These are phyloP conservation scores for Stromatinia cepivora DNA, from an alignment of 2,329 filamentous ascomycete species.

Conservation along the genomic window DNA sequence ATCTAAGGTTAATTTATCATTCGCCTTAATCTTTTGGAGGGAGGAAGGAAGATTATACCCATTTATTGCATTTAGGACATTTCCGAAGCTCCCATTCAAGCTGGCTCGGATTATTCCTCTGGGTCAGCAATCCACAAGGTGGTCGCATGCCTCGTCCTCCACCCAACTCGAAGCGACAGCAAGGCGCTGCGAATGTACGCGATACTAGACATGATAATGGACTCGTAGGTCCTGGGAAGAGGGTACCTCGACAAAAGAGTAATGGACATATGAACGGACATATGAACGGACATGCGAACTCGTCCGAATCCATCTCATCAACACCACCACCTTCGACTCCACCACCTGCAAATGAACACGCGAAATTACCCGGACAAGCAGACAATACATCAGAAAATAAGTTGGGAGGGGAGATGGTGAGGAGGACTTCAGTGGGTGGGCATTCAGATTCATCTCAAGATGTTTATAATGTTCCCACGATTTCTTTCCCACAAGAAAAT, in stretches of 20 bases:
- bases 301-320: slow-evolving; percentile 38
- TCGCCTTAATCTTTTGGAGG: slow-evolving; percentile 7
- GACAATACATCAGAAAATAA: slow-evolving; percentile 36
- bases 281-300: slow-evolving; percentile 51
- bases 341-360: slow-evolving; percentile 42
- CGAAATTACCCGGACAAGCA: slow-evolving; percentile 31
- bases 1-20: slow-evolving; percentile 5
- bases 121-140: slow-evolving; percentile 38
- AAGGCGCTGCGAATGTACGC: slow-evolving; percentile 58
- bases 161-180: slow-evolving; percentile 41
- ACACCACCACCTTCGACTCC: slow-evolving; percentile 45
- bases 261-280: slow-evolving; percentile 56
- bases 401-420: slow-evolving; percentile 45
- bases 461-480: slow-evolving; percentile 44
- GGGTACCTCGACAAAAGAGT: slow-evolving; percentile 54
- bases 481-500: slow-evolving; percentile 48
- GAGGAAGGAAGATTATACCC: not conserved
- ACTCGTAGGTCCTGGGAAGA: slow-evolving; percentile 75
- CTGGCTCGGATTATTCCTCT: slow-evolving; percentile 41
- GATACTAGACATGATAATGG: slow-evolving; percentile 85
- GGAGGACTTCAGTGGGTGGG: slow-evolving; percentile 52
- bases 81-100: slow-evolving; percentile 28
- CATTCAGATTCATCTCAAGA: slow-evolving; percentile 59
- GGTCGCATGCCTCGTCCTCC: slow-evolving; percentile 42
- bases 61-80: slow-evolving; percentile 3